phyloP scores from a whole-genome alignment of 2,329 filamentous ascomycete species.

The Fusarium setosum region DNA sequence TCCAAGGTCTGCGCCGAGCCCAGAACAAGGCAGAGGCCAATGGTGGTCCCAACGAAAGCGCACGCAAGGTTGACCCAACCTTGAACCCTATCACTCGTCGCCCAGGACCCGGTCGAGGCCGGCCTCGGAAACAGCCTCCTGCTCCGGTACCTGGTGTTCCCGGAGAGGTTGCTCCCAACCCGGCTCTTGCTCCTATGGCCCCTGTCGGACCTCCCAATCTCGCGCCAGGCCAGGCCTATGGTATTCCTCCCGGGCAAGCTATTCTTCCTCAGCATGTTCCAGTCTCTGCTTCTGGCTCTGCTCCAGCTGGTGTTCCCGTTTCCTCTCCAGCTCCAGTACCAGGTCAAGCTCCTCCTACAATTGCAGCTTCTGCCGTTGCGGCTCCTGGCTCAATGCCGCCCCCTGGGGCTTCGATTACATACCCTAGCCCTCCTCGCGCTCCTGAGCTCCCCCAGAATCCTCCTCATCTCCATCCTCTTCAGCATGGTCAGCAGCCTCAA shows the following conservation, averaged over 20 bases:
- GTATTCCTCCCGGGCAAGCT: constrained; percentile 3
- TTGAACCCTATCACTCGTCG: constrained; percentile 70
- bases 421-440: constrained; percentile 34
- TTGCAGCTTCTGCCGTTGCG: neutral
- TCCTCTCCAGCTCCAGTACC: neutral
- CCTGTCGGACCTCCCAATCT: constrained; percentile 11
- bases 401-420: constrained; percentile 17
- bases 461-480: constrained; percentile 37
- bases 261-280: constrained; percentile 9
- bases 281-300: neutral
- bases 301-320: neutral
- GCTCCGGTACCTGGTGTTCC: constrained; percentile 19
- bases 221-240: neutral
- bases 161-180: constrained; percentile 19
- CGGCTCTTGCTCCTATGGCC: constrained; percentile 7
- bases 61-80: constrained; percentile 61
- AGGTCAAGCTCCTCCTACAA: neutral
- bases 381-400: neutral
- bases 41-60: constrained; percentile 47
- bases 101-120: constrained; percentile 67
- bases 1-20: constrained; percentile 67
- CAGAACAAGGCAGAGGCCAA: constrained; percentile 64
- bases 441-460: constrained; percentile 27
- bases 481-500: constrained; percentile 27
- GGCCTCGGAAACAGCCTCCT: constrained; percentile 60